phyloP scores from a whole-genome alignment of 2,329 filamentous ascomycete genomes.

The Colletotrichum sp. region DNA sequence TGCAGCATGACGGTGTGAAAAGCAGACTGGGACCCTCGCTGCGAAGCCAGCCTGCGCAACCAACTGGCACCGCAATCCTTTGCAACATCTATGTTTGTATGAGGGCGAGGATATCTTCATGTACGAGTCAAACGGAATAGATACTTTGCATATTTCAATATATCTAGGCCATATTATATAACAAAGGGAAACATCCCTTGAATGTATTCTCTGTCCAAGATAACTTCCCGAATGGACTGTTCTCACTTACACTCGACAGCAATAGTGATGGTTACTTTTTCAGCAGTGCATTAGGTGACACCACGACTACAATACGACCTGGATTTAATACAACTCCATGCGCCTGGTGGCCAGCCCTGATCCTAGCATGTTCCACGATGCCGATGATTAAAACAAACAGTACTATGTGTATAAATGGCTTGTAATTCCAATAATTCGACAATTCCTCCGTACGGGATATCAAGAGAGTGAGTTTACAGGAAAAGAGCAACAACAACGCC shows the following conservation, averaged over 20 bases:
- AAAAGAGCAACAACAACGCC: slow-evolving; percentile 46
- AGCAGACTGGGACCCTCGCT: too few species aligned
- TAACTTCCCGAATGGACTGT: neutral
- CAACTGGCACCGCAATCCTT: too few species aligned
- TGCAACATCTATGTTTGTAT: too few species aligned
- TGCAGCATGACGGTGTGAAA: too few species aligned
- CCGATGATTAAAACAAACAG: neutral
- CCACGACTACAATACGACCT: neutral
- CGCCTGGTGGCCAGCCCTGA: neutral
- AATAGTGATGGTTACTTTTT: neutral
- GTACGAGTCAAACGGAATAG: too few species aligned
- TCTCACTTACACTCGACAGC: neutral
- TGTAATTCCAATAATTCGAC: neutral
- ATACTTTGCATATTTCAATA: too few species aligned
- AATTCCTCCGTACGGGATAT: neutral
- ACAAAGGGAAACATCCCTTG: too few species aligned
- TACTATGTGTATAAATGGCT: neutral
- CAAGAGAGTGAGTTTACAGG: slow-evolving; percentile 35
- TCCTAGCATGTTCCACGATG: neutral
- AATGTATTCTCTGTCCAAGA: too few species aligned
- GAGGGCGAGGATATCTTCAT: too few species aligned
- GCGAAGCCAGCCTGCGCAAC: too few species aligned
- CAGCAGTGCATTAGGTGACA: neutral
- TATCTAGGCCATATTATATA: too few species aligned
- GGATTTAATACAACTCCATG: neutral